Evolutionary conservation across 2,329 filamentous ascomycete genomes (phyloP).

Genomic region (Arthrobotrys conoides): DNA sequence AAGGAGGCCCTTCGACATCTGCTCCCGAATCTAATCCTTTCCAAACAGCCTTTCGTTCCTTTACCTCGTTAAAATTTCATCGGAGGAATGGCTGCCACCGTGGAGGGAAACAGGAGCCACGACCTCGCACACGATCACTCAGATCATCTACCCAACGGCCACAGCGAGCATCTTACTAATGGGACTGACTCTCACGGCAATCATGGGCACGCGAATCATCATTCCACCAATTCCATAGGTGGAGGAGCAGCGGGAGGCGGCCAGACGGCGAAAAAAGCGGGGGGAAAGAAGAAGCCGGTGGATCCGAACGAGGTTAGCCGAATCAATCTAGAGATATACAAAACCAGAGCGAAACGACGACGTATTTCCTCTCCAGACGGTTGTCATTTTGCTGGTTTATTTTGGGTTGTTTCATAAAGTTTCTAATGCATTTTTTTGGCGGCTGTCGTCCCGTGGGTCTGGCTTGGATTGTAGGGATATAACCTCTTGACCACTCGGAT

Average conservation of each 20-base stretch:
- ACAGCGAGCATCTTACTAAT: constrained; percentile 53
- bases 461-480: constrained; percentile 63
- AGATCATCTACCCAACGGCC: constrained; percentile 54
- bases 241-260: constrained; percentile 25
- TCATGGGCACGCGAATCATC: constrained; percentile 40
- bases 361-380: constrained; percentile 25
- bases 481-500: constrained; percentile 94
- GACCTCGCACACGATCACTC: constrained; percentile 59
- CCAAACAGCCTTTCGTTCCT: constrained; percentile 23
- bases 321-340: constrained; percentile 36
- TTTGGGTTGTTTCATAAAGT: constrained; percentile 23
- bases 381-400: constrained; percentile 27
- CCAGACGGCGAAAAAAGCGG: constrained; percentile 52
- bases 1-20: constrained; percentile 8
- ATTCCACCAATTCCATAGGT: constrained; percentile 19
- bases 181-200: constrained; percentile 48
- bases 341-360: constrained; percentile 33
- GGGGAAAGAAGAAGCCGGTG: constrained; percentile 84
- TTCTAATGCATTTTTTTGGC: constrained; percentile 49
- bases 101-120: constrained; percentile 58
- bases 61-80: constrained; percentile 41
- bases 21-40: neutral
- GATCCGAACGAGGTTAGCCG: constrained; percentile 79
- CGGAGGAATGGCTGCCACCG: constrained; percentile 59
- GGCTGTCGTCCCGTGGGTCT: constrained; percentile 27